Evolutionary conservation across 805 yeast genomes (phyloP).

Genomic region (Sugiyamaella chiloensis): DNA sequence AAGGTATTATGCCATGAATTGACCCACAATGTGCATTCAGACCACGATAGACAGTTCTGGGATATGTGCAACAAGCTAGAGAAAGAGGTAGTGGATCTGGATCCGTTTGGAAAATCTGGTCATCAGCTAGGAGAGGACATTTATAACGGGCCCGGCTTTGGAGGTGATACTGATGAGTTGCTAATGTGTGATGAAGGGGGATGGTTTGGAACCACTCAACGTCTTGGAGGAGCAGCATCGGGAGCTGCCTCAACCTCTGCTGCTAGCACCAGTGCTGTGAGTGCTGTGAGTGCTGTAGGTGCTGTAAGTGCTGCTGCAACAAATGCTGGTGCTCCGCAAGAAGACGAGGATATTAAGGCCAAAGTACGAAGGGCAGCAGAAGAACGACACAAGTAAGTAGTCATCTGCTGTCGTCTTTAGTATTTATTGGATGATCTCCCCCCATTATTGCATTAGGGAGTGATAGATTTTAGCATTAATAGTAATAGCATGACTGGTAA

Average conservation of each 20-base stretch:
- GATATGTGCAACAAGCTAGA: slow-evolving; percentile 33
- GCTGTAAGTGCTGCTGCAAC: too few relatives aligned
- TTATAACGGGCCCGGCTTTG: slow-evolving; percentile 22
- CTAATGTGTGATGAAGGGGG: slow-evolving; percentile 27
- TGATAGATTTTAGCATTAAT: too few relatives aligned
- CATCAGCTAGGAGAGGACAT: slow-evolving; percentile 21
- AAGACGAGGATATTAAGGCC: slow-evolving; percentile 12
- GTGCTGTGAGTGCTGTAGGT: background rate
- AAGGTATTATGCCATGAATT: slow-evolving; percentile 39
- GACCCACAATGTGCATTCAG: slow-evolving; percentile 37
- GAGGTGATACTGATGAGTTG: slow-evolving; percentile 18
- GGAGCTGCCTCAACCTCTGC: too few relatives aligned
- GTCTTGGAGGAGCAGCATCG: slow-evolving; percentile 8
- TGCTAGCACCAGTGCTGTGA: background rate
- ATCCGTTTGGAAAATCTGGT: slow-evolving; percentile 31
- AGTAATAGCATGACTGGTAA: too few relatives aligned
- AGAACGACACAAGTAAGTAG: slow-evolving; percentile 11
- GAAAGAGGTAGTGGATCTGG: slow-evolving; percentile 31
- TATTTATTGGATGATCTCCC: background rate
- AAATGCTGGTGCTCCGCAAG: background rate
- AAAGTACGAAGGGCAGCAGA: slow-evolving; percentile 20
- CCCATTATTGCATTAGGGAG: background rate
- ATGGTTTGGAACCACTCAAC: slow-evolving; percentile 26
- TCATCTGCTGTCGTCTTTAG: background rate
- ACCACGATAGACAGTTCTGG: slow-evolving; percentile 37